Conservation (phyloP, 352 stramenopile genomes). For the Globisporangium yorkense region DNA sequence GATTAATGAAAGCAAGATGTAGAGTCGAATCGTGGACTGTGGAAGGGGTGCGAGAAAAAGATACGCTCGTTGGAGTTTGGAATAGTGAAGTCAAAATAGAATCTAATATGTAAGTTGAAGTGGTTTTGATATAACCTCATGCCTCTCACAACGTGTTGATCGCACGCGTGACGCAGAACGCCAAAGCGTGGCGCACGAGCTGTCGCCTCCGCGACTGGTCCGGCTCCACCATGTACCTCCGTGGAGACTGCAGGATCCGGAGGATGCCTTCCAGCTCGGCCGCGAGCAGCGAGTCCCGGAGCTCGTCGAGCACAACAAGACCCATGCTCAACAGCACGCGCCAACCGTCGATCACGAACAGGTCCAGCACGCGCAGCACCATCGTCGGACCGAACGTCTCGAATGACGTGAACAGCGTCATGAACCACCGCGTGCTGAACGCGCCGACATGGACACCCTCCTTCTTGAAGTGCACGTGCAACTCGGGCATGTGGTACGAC, state of each 20-base stretch:
- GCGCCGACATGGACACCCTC: conserved; percentile 63
- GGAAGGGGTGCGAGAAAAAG: not conserved
- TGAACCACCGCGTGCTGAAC: conserved; percentile 77
- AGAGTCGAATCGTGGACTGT: no score
- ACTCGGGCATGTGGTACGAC: conserved; percentile 57
- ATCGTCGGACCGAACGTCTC: conserved; percentile 67
- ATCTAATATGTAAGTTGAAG: no score
- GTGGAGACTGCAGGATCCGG: conserved; percentile 56
- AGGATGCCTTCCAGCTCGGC: conserved; percentile 69
- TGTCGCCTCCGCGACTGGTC: conserved; percentile 32
- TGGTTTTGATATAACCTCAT: not conserved
- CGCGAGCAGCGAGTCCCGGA: conserved; percentile 41
- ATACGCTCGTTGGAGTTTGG: no score
- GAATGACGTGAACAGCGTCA: conserved; percentile 82
- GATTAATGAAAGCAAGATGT: no score
- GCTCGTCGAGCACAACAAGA: conserved; percentile 70
- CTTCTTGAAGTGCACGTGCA: conserved; percentile 47
- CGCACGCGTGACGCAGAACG: conserved; percentile 54
- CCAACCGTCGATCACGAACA: conserved; percentile 79
- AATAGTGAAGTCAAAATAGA: no score
- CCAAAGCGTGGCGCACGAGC: conserved; percentile 50
- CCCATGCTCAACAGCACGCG: conserved; percentile 75
- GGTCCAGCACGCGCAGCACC: conserved; percentile 64
- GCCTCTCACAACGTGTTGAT: conserved; percentile 27
- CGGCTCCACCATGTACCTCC: conserved; percentile 42